Evolutionary conservation across 805 yeast genomes (phyloP).

Genomic region (Saccharomycopsis sp.): DNA sequence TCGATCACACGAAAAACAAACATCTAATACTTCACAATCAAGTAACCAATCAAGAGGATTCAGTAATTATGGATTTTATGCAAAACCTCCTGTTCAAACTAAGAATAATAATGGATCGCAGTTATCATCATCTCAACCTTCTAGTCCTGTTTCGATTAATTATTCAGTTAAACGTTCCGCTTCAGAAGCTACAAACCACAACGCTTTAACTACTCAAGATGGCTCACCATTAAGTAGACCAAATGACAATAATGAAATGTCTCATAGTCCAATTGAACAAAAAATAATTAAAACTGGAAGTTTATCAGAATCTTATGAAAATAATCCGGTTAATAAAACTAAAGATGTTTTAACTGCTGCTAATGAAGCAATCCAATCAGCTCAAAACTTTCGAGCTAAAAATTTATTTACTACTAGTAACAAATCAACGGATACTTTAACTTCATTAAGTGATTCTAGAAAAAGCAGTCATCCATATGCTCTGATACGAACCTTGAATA

Average conservation of each 20-base stretch:
- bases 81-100: not conserved
- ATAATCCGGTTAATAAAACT: not conserved
- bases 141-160: not conserved
- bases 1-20: not conserved
- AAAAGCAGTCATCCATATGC: slow-evolving; percentile 1
- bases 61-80: not conserved
- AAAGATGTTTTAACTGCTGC: slow-evolving; percentile 9
- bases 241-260: not conserved
- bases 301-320: not conserved
- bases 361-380: slow-evolving; percentile 14
- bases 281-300: not conserved
- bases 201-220: not conserved
- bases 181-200: too few species aligned
- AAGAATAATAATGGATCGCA: too few species aligned
- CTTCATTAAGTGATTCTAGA: not conserved
- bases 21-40: not conserved
- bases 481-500: not conserved
- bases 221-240: not conserved
- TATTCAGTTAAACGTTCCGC: not conserved
- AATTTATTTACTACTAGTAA: slow-evolving; percentile 9
- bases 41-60: not conserved
- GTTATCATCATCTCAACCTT: not conserved
- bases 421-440: not conserved
- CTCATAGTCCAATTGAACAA: not conserved
- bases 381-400: slow-evolving; percentile 14